Conservation (phyloP, 2,329 filamentous ascomycete species). For the Claviceps spartinae region DNA sequence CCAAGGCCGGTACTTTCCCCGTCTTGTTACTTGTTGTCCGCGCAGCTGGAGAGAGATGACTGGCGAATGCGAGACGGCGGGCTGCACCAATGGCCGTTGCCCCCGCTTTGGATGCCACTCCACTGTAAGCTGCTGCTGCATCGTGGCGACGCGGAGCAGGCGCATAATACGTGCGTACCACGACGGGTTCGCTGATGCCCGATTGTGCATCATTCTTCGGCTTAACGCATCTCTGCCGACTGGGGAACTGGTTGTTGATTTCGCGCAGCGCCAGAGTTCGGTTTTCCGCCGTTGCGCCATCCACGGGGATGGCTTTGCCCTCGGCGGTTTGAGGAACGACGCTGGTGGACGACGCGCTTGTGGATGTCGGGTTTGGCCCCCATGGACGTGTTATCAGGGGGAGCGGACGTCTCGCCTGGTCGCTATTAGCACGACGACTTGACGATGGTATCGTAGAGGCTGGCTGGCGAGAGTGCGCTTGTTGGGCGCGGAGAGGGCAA, state of each 20-base stretch:
- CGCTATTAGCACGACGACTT: constrained; percentile 12
- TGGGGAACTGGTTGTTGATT: constrained; percentile 44
- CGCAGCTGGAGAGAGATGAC: constrained; percentile 16
- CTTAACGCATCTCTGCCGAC: constrained; percentile 42
- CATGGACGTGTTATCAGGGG: constrained; percentile 35
- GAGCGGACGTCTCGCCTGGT: constrained; percentile 23
- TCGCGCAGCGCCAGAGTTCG: constrained; percentile 47
- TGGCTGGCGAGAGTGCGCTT: constrained; percentile 6
- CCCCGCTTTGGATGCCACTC: constrained; percentile 15
- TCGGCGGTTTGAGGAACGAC: constrained; percentile 41
- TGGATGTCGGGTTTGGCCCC: constrained; percentile 36
- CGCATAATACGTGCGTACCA: constrained; percentile 49
- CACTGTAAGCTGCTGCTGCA: constrained; percentile 11
- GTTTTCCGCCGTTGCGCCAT: constrained; percentile 40
- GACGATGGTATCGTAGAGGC: constrained; percentile 12
- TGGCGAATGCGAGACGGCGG: constrained; percentile 21
- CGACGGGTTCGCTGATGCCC: constrained; percentile 50
- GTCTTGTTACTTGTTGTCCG: constrained; percentile 10
- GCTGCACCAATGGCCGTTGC: constrained; percentile 17
- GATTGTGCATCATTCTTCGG: constrained; percentile 40
- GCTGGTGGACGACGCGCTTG: constrained; percentile 38
- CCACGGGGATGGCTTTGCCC: constrained; percentile 41
- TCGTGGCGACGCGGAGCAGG: constrained; percentile 22
- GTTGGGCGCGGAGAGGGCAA: constrained; percentile 9
- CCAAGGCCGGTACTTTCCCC: constrained; percentile 18